Conservation (phyloP, 257 asterid species). For the Solanum pinnatisectum region DNA sequence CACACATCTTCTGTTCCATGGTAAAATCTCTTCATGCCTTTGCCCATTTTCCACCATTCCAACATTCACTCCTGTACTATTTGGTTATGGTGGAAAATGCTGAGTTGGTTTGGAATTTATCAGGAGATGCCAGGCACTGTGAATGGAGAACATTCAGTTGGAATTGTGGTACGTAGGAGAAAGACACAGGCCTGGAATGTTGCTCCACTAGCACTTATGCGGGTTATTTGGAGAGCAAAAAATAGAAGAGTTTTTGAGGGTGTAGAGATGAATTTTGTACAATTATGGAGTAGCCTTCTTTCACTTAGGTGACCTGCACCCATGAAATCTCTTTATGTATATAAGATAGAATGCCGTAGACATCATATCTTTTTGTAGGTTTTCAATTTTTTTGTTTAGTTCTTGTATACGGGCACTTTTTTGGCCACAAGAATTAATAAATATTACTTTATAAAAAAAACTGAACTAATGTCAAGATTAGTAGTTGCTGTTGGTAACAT, state of each 20-base stretch:
- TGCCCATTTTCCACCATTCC: not conserved
- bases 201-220: not conserved
- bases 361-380: not conserved
- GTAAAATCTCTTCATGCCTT: not conserved
- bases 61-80: not conserved
- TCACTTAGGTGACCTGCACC: not conserved
- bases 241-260: not conserved
- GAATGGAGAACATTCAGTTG: not conserved
- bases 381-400: not conserved
- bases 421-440: not conserved
- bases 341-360: not conserved
- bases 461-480: not conserved
- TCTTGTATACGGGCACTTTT: not conserved
- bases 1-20: not conserved
- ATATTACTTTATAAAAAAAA: not conserved
- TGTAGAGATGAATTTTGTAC: not conserved
- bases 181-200: not conserved
- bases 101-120: not conserved
- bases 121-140: not conserved
- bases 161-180: not conserved
- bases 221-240: not conserved
- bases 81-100: not conserved
- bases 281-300: not conserved
- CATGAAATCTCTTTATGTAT: not conserved
- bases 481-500: not conserved